Evolutionary conservation across 1,284 basidiomycete genomes (phyloP), one percentile per base, ranked within the genome.

Genomic region (Ustilago esculenta): DNA sequence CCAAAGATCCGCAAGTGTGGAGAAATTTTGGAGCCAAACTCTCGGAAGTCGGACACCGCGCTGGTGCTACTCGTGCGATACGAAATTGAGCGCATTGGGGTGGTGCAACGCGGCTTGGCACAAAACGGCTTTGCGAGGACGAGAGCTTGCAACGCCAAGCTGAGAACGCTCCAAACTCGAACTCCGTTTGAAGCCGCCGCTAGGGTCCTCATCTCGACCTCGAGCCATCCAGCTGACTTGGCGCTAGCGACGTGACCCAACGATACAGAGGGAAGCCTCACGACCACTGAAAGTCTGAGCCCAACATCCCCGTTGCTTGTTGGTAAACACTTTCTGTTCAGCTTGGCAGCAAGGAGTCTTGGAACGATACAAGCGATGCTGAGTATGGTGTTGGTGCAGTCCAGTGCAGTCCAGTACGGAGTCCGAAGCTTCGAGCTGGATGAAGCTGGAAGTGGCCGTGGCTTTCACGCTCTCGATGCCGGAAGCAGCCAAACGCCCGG

Each of bases 101-200:
- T 33, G 14, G 8, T 18, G 1, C 15, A 15, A n/a, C 5, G 24
- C 30, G 29, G 29, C 21, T 37, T 17, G 35, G 17, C 37, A 32
- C 14, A 25, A 17, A 2, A 46, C 54, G 54, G 61, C 35, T 58
- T 65, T 65, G 54, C 41, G 3, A 58, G 61, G 55, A 65, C 24
- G 14, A 43, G 44, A 36, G 24, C n/a, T 5, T 8, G 34, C 5
- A 10, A n/a, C 12, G 7, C 7, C 23, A 27, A 34, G 2, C 18
- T 12, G 18, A 10, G 5, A 14, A 2, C 44, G 25, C 15, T 32
- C 29, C 32, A 21, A 36, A 21, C 30, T 42, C 25, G 35, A 65
- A 35, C 36, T 65, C 61, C 61, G 61, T 50, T 46, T 54, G 40
- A 27, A 33, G 61, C 61, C 61, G 61, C 61, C 61, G 61, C 54